These are phyloP conservation scores for Saturnispora sanitii DNA, from an alignment of 805 yeast genomes.

Conservation along the genomic window DNA sequence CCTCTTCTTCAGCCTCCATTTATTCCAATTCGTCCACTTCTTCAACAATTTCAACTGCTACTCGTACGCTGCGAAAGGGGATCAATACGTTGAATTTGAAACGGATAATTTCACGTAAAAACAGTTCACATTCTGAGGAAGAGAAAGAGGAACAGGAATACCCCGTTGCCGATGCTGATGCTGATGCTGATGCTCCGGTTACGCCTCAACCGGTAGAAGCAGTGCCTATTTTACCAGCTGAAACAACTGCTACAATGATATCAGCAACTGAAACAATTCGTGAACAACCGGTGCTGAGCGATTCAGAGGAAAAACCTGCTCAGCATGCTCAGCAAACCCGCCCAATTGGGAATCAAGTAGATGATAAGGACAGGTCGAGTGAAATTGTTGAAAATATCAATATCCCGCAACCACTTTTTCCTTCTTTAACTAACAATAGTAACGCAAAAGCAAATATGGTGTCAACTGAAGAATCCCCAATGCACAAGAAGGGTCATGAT, in stretches of 20 bases:
- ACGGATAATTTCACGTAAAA: slow-evolving; percentile 5
- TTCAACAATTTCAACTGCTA: background rate
- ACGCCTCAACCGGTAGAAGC: too few relatives aligned
- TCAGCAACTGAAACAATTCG: background rate
- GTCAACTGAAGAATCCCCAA: background rate
- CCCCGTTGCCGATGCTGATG: background rate
- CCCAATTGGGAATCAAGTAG: too few relatives aligned
- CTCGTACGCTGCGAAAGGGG: background rate
- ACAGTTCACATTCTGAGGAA: too few relatives aligned
- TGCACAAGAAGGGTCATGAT: background rate
- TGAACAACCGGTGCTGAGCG: too few relatives aligned
- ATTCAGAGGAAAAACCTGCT: background rate
- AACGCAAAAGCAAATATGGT: too few relatives aligned
- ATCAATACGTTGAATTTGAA: slow-evolving; percentile 1
- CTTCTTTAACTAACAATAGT: background rate
- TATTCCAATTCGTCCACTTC: slow-evolving; percentile 1
- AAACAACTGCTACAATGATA: background rate
- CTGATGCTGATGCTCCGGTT: too few relatives aligned
- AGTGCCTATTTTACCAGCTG: background rate
- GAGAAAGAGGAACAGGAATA: too few relatives aligned
- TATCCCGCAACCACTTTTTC: background rate
- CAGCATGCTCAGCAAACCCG: too few relatives aligned
- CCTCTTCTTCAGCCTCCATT: background rate
- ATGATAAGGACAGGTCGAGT: background rate
- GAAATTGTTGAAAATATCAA: background rate